Conservation (phyloP, 352 stramenopile genomes). For the Phytophthora sp. region DNA sequence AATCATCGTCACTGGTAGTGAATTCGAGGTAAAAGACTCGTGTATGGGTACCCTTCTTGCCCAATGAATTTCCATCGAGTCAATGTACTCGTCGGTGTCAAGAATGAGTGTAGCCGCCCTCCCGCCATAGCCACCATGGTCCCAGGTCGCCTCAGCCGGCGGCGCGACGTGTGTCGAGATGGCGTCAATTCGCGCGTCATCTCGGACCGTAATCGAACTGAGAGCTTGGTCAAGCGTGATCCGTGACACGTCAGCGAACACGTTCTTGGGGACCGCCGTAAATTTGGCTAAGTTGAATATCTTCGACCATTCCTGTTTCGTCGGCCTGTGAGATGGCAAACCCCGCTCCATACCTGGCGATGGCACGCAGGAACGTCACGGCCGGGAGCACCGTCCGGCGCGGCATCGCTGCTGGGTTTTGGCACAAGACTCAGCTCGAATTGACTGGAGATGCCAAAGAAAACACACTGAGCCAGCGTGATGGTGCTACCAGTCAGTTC, state of each 20-base stretch:
- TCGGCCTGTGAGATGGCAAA: neutral
- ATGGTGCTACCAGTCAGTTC: too few relatives aligned
- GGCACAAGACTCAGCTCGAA: too few relatives aligned
- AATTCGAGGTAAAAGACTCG: slow-evolving; percentile 32
- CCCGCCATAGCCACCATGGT: slow-evolving; percentile 24
- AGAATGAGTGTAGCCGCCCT: slow-evolving; percentile 15
- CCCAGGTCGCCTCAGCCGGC: slow-evolving; percentile 14
- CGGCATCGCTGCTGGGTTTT: too few relatives aligned
- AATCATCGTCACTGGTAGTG: slow-evolving; percentile 20
- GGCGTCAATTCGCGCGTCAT: slow-evolving; percentile 10
- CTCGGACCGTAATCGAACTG: slow-evolving; percentile 27
- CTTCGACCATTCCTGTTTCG: neutral
- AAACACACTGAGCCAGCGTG: too few relatives aligned
- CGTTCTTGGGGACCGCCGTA: slow-evolving; percentile 20
- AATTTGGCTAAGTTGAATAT: slow-evolving; percentile 25
- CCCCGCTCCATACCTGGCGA: neutral
- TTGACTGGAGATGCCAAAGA: too few relatives aligned
- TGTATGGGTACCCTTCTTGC: slow-evolving; percentile 8
- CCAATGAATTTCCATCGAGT: slow-evolving; percentile 37
- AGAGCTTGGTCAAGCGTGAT: slow-evolving; percentile 27
- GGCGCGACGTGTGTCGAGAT: slow-evolving; percentile 14
- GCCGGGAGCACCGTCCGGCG: neutral
- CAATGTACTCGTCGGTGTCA: slow-evolving; percentile 21
- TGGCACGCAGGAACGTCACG: slow-evolving; percentile 2
- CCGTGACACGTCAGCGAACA: slow-evolving; percentile 31